Conservation (phyloP, 2,329 filamentous ascomycete species). For the Byssoonygena ceratinophila region DNA sequence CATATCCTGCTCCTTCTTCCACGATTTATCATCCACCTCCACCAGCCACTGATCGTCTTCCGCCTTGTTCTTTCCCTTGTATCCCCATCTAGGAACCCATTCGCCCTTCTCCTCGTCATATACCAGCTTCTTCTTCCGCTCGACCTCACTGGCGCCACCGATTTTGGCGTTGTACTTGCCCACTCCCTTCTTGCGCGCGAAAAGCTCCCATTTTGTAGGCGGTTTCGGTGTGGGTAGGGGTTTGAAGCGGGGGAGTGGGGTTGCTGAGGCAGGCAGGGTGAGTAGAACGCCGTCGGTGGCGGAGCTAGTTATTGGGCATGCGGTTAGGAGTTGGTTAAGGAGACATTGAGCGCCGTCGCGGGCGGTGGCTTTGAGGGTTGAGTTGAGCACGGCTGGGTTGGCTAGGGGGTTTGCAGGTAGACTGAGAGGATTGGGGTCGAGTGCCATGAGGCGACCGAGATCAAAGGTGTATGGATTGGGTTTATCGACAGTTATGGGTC, state of each 20-base stretch:
- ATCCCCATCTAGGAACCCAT: conserved; percentile 93
- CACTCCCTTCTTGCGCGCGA: conserved; percentile 95
- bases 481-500: conserved; percentile 59
- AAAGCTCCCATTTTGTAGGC: conserved; percentile 89
- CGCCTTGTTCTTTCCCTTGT: conserved; percentile 79
- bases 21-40: conserved; percentile 72
- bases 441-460: conserved; percentile 72
- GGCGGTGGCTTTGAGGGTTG: conserved; percentile 59
- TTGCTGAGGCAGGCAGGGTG: conserved; percentile 59
- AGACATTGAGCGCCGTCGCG: conserved; percentile 85
- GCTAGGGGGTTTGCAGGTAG: conserved; percentile 36
- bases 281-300: conserved; percentile 61
- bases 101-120: conserved; percentile 77
- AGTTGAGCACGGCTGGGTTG: conserved; percentile 43
- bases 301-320: conserved; percentile 64
- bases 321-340: conserved; percentile 87
- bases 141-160: conserved; percentile 51
- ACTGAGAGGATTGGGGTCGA: conserved; percentile 73
- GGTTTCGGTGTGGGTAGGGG: conserved; percentile 70
- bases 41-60: conserved; percentile 79
- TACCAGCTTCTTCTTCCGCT: conserved; percentile 56
- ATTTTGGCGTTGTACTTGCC: conserved; percentile 61
- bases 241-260: conserved; percentile 77
- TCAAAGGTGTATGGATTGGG: conserved; percentile 88
- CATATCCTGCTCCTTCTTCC: conserved; percentile 53